These are phyloP conservation scores for Aspergillus sp. DNA, from an alignment of 2,329 filamentous ascomycete genomes.

Conservation along the genomic window DNA sequence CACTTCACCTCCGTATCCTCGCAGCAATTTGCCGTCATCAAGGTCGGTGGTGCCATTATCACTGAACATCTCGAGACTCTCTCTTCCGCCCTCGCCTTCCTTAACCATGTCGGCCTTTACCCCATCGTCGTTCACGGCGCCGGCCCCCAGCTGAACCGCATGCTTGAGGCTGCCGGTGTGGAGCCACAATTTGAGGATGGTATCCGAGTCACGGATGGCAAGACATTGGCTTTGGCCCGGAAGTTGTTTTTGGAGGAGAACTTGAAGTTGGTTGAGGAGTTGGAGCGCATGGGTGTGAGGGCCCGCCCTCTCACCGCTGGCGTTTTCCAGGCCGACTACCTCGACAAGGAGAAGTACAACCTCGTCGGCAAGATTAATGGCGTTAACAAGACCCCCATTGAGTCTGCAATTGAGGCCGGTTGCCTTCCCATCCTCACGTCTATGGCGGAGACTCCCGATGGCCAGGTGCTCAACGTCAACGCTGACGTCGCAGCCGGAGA, in stretches of 20 bases:
- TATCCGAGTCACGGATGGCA: constrained; percentile 91
- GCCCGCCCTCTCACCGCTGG: constrained; percentile 86
- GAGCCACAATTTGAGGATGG: constrained; percentile 96
- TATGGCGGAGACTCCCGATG: constrained; percentile 90
- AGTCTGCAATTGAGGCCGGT: constrained; percentile 85
- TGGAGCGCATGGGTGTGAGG: constrained; percentile 86
- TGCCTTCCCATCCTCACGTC: constrained; percentile 93
- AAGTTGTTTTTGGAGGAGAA: constrained; percentile 96
- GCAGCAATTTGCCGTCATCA: constrained; percentile 97
- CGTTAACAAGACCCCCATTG: constrained; percentile 86
- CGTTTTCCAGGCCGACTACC: constrained; percentile 89
- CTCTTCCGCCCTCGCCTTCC: constrained; percentile 82
- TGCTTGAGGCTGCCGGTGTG: constrained; percentile 85
- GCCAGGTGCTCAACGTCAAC: constrained; percentile 94
- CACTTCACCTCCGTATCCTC: constrained; percentile 96
- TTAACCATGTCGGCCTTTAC: constrained; percentile 92
- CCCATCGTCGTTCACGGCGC: constrained; percentile 95
- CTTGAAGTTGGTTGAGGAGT: constrained; percentile 81
- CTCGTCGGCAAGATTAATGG: constrained; percentile 93
- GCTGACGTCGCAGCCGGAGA: constrained; percentile 95
- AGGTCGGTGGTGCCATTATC: constrained; percentile 94
- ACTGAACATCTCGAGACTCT: constrained; percentile 92
- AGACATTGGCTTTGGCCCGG: constrained; percentile 86
- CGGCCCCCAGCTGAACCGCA: constrained; percentile 89
- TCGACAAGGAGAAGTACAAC: constrained; percentile 95